Percentiles rank a stretch among this genome's conserved stretches.
Conservation (phyloP, 768 basidiomycete genomes). For the Suillus lakei region DNA sequence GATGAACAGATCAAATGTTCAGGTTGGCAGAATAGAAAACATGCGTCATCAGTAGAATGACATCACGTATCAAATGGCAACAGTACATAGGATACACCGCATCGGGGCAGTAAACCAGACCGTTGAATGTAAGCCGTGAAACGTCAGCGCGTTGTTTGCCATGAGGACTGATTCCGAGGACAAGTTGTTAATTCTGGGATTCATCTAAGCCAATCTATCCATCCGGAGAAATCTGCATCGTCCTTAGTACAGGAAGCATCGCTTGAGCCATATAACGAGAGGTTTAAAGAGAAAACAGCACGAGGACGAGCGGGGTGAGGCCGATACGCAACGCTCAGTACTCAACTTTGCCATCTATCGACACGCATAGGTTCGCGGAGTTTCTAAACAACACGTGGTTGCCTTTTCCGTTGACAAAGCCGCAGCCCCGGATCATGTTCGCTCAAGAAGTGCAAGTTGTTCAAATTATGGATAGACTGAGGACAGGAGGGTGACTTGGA, state of each 20-base stretch:
- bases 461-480: not conserved
- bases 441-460: not conserved
- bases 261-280: conserved; percentile 3
- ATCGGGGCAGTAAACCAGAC: conserved; percentile 2
- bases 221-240: conserved; percentile 2
- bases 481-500: not conserved
- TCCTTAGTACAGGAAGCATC: conserved; percentile 3
- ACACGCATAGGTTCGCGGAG: not conserved
- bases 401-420: not conserved
- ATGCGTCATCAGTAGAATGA: not conserved
- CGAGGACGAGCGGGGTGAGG: not conserved
- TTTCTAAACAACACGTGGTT: conserved; percentile 5
- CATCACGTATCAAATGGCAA: conserved; percentile 1
- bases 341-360: not conserved
- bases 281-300: not conserved
- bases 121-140: not conserved
- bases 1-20: not conserved
- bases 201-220: not conserved
- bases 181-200: not conserved
- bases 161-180: conserved; percentile 4
- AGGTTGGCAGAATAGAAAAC: not conserved
- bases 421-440: not conserved
- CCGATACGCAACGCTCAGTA: conserved; percentile 3
- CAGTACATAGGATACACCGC: not conserved
- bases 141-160: not conserved